Base-by-base conservation (phyloP, 106 monocot genomes). In the Dendrobium officinale region DNA sequence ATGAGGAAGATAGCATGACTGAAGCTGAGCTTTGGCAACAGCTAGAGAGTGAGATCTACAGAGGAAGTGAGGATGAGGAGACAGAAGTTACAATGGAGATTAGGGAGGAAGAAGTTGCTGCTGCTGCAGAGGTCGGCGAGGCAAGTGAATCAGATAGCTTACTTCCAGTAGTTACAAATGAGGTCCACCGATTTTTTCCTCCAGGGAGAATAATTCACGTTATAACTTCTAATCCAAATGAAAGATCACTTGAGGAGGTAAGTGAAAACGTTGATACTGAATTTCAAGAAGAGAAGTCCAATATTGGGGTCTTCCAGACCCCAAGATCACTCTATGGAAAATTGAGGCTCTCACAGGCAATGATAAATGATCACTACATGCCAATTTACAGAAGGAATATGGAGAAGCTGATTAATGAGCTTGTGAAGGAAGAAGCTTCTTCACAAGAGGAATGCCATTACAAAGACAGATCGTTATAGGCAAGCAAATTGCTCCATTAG, bases 281-380 rank as follows among this genome's bases (percentile, higher is more conserved):
- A 24, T 42, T 17, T 9, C 70, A 17, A 42, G 37, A 42, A 6
- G 40, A 70, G 59, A 81, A 86, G 42, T 72, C 79, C 1, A 88
- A 80, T 74, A 81, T 92, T 44, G 92, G 97, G 59, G 90, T 98
- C 31, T 98, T 85, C 76, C 54, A 88, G 84, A 92, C 94, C 2
- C 86, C 92, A 18, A 92, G 98, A 64, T 92, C 97, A 20, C 82
- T 95, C 13, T 98, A 92, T 83, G 92, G 94, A 40, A 98, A 94
- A 74, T 77, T 98, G 82, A 91, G 92, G 86, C 91, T 98, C 19
- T 98, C 94, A 5, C 83, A 84, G 82, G 81, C 79, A 33, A 98
- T 95, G 97, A 91, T 98, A 66, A 92, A 94, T 61, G 97, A 92
- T 72, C 97, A 98, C 82, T 98, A 83, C 81, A 98, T 98, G 94